phyloP scores from a whole-genome alignment of 192 early-diverging fungal genomes.

The Entomortierella lignicola region DNA sequence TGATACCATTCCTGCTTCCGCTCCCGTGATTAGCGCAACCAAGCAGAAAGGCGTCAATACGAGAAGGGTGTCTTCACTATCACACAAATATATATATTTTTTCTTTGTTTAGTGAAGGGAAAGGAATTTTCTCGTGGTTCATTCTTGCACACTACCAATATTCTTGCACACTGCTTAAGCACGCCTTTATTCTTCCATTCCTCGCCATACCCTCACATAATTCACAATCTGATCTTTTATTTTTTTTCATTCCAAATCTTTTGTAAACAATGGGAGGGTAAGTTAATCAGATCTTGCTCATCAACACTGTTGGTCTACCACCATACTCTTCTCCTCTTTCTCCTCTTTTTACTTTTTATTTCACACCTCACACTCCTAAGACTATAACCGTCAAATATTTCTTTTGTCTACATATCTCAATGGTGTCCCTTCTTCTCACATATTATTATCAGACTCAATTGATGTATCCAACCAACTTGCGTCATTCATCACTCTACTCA shows the following conservation, averaged over 20 bases:
- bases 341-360: not conserved
- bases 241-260: not conserved
- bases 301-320: not conserved
- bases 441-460: too few relatives aligned
- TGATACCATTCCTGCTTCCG: constrained; percentile 2
- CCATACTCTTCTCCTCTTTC: not conserved
- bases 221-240: not conserved
- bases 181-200: not conserved
- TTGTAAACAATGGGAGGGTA: constrained; percentile 30
- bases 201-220: not conserved
- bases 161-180: not conserved
- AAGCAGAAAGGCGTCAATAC: not conserved
- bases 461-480: too few relatives aligned
- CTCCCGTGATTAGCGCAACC: not conserved
- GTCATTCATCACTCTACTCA: too few relatives aligned
- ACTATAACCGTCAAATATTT: not conserved
- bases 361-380: not conserved
- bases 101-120: too few relatives aligned
- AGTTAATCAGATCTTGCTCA: not conserved
- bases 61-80: constrained; percentile 3
- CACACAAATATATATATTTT: not conserved
- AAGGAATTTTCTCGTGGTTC: too few relatives aligned
- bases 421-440: too few relatives aligned
- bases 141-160: too few relatives aligned
- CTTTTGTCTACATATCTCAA: too few relatives aligned